These are phyloP conservation scores for Diutina scorzettiae DNA, from an alignment of 1,139 yeast genomes.

Conservation along the genomic window DNA sequence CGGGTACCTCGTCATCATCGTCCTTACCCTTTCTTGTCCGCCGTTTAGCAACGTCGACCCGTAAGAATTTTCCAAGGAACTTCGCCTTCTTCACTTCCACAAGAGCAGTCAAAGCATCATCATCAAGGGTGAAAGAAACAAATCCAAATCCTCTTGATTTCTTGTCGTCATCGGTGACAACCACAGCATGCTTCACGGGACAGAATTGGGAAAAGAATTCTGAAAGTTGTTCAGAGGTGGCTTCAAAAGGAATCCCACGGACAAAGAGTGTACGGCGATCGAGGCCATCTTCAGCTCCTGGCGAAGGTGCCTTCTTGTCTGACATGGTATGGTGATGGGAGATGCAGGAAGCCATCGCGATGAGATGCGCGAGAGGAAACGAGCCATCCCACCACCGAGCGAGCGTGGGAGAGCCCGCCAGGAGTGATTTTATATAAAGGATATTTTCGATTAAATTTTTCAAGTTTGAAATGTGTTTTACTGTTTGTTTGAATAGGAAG, in stretches of 20 bases:
- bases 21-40: slow-evolving; percentile 55
- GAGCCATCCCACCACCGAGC: no score
- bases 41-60: slow-evolving; percentile 84
- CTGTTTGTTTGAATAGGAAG: no score
- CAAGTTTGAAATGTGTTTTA: no score
- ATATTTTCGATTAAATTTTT: no score
- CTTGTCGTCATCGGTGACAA: slow-evolving; percentile 68
- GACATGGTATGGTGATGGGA: not conserved
- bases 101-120: slow-evolving; percentile 72
- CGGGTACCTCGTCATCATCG: slow-evolving; percentile 11
- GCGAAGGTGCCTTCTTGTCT: not conserved
- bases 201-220: slow-evolving; percentile 83
- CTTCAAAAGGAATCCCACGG: slow-evolving; percentile 68
- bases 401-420: no score
- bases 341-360: no score
- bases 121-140: slow-evolving; percentile 78
- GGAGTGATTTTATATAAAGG: no score
- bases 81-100: slow-evolving; percentile 53
- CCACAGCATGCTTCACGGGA: slow-evolving; percentile 91
- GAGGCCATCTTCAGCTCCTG: slow-evolving; percentile 22
- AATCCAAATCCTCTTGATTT: slow-evolving; percentile 91
- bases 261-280: slow-evolving; percentile 70
- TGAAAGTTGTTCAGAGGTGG: slow-evolving; percentile 69
- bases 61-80: slow-evolving; percentile 52
- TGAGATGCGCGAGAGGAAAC: no score